Evolutionary conservation across 352 stramenopile genomes (phyloP).

Genomic region (Phytophthora litchii): DNA sequence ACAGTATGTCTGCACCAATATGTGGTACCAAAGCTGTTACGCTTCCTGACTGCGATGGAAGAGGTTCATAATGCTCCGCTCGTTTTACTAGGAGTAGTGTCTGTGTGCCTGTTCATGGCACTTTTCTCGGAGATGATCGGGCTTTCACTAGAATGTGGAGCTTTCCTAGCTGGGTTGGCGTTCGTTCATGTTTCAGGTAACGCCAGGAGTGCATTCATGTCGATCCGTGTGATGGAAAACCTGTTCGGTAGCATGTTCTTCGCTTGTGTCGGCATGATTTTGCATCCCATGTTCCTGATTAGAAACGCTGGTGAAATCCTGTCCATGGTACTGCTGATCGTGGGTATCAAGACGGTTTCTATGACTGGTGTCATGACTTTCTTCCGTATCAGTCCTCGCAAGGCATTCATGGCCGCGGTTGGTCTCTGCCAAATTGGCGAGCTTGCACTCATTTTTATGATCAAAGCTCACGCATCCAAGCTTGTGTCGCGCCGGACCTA

Average conservation of each 20-base stretch:
- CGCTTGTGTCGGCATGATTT: constrained; percentile 87
- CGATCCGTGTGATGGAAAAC: constrained; percentile 89
- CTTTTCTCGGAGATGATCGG: constrained; percentile 85
- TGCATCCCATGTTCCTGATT: constrained; percentile 83
- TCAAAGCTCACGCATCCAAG: constrained; percentile 85
- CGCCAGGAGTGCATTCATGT: constrained; percentile 76
- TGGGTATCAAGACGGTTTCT: constrained; percentile 76
- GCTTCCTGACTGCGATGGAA: constrained; percentile 81
- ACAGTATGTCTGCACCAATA: constrained; percentile 73
- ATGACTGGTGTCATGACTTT: constrained; percentile 85
- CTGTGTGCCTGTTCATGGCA: constrained; percentile 85
- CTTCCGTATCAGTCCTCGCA: constrained; percentile 74
- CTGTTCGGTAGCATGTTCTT: constrained; percentile 91
- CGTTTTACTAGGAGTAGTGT: constrained; percentile 83
- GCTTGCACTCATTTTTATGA: constrained; percentile 90
- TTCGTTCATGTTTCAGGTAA: constrained; percentile 77
- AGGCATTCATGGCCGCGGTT: constrained; percentile 73
- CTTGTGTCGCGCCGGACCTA: constrained; percentile 85
- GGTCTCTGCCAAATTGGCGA: constrained; percentile 87
- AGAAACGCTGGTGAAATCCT: constrained; percentile 81
- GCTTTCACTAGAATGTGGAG: constrained; percentile 82
- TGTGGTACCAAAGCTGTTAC: constrained; percentile 70
- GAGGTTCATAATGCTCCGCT: constrained; percentile 81
- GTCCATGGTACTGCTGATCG: constrained; percentile 82
- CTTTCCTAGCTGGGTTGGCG: constrained; percentile 80